These are phyloP conservation scores for Stenogyne calaminthoides DNA, from an alignment of 305 asterid species.

Conservation along the genomic window DNA sequence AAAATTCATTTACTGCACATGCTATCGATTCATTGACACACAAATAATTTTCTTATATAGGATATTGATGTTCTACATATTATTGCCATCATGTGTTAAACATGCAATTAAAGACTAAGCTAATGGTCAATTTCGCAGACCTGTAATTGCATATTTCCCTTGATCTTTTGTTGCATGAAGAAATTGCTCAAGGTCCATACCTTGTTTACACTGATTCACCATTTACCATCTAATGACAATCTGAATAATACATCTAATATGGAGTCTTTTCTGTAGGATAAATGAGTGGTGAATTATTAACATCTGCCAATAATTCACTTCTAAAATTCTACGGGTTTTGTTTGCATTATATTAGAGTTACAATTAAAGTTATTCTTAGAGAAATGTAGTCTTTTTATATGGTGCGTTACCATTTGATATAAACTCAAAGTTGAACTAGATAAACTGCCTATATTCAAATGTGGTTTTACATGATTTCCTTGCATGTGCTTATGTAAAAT, in stretches of 20 bases:
- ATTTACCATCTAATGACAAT: neutral
- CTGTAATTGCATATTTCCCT: no score
- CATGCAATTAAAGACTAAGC: neutral
- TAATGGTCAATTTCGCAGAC: neutral
- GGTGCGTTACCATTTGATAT: neutral
- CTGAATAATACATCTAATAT: neutral
- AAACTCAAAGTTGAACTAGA: neutral
- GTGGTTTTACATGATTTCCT: no score
- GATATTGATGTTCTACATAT: neutral
- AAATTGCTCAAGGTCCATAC: neutral
- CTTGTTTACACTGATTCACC: neutral
- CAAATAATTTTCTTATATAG: no score
- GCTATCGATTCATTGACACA: no score
- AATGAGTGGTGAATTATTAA: constrained; percentile 1
- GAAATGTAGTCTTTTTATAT: neutral
- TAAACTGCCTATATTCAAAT: neutral
- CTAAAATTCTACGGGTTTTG: neutral
- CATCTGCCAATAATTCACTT: no score
- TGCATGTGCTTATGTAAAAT: no score
- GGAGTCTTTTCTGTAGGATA: neutral
- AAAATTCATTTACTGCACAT: no score
- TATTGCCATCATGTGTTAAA: neutral
- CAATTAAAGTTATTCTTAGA: neutral
- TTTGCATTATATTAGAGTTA: constrained; percentile 5
- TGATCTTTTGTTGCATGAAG: neutral